A percentile compares a stretch with the other conserved stretches of the same genome.
phyloP scores from a whole-genome alignment of 257 asterid genomes.

The Agastache rugosa region DNA sequence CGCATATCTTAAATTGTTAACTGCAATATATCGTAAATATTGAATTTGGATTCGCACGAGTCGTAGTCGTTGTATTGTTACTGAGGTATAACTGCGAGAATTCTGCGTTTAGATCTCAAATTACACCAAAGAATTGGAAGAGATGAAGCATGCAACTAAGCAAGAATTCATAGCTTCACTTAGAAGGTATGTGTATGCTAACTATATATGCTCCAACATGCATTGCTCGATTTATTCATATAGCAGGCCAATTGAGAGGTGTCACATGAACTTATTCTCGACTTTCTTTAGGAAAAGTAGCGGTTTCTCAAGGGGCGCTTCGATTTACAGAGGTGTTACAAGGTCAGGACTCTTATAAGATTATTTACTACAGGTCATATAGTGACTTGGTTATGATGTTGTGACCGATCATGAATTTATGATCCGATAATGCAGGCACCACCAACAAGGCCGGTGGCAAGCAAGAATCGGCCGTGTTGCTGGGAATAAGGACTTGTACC shows the following conservation, averaged over 20 bases:
- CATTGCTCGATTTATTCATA: not conserved
- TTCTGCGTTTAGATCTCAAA: constrained; percentile 55
- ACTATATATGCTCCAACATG: not conserved
- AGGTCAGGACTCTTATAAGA: constrained; percentile 49
- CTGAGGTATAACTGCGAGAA: constrained; percentile 4
- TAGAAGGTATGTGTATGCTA: constrained; percentile 55
- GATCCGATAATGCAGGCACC: constrained; percentile 66
- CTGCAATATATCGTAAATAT: not conserved
- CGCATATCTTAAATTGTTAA: not conserved
- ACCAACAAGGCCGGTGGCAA: constrained; percentile 99
- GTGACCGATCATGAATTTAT: too few relatives aligned
- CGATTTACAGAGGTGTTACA: constrained; percentile 88
- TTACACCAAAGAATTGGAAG: constrained; percentile 78
- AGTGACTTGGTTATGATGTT: not conserved
- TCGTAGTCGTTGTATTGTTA: not conserved
- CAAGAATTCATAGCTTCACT: constrained; percentile 95
- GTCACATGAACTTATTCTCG: constrained; percentile 1
- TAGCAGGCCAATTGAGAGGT: not conserved
- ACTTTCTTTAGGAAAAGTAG: constrained; percentile 72
- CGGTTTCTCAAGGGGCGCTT: constrained; percentile 93
- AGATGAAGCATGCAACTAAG: constrained; percentile 76
- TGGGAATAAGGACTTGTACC: constrained; percentile 89
- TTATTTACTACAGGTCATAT: not conserved
- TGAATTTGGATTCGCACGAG: constrained; percentile 16
- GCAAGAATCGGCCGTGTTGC: constrained; percentile 99